phyloP scores from a whole-genome alignment of 1,139 yeast genomes.

The Wickerhamomyces sp. region DNA sequence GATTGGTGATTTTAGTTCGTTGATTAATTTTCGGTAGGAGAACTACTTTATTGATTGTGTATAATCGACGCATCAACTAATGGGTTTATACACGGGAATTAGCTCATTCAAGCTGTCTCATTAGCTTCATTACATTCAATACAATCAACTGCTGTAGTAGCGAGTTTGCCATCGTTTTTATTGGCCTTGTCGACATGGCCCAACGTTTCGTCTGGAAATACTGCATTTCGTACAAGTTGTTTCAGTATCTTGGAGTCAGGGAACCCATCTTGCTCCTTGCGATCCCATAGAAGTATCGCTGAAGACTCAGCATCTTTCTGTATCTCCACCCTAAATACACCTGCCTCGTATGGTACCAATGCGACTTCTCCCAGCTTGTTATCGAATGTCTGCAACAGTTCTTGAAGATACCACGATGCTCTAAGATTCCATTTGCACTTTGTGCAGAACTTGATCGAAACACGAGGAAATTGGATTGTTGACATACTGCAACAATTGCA shows the following conservation, averaged over 20 bases:
- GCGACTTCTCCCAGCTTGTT: slow-evolving; percentile 48
- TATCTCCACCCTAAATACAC: slow-evolving; percentile 45
- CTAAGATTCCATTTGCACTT: slow-evolving; percentile 62
- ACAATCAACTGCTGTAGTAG: slow-evolving; percentile 10
- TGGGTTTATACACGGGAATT: neutral
- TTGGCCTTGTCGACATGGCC: slow-evolving; percentile 42
- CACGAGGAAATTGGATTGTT: slow-evolving; percentile 36
- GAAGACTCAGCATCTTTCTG: slow-evolving; percentile 19
- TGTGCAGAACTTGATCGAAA: slow-evolving; percentile 53
- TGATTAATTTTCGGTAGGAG: too few relatives aligned
- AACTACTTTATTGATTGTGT: neutral
- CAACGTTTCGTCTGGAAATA: slow-evolving; percentile 41
- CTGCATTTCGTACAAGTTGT: slow-evolving; percentile 44
- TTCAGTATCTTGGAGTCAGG: slow-evolving; percentile 60
- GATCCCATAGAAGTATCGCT: slow-evolving; percentile 45
- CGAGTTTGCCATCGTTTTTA: slow-evolving; percentile 18
- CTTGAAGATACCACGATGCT: slow-evolving; percentile 67
- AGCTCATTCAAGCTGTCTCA: neutral
- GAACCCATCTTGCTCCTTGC: slow-evolving; percentile 50
- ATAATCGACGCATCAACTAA: too few relatives aligned
- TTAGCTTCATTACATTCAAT: slow-evolving; percentile 12
- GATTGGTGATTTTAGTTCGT: too few relatives aligned
- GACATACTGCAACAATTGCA: neutral
- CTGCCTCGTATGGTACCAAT: slow-evolving; percentile 47
- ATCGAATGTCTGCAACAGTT: slow-evolving; percentile 56